These are phyloP conservation scores for Lyophyllum shimeji DNA, from an alignment of 768 basidiomycete genomes.

Conservation along the genomic window DNA sequence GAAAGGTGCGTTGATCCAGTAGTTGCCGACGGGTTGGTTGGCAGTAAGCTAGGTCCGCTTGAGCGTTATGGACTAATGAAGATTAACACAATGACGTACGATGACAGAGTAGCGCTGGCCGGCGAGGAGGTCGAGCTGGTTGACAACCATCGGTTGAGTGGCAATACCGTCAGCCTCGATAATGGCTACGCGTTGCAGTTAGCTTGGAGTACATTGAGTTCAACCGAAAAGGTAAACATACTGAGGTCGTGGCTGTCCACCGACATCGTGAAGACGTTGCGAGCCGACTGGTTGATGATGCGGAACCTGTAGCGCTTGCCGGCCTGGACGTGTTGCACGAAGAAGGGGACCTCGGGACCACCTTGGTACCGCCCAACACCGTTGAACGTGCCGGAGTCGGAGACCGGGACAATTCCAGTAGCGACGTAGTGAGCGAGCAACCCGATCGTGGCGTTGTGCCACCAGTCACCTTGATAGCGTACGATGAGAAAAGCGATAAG, in stretches of 20 bases:
- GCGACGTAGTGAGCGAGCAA: slow-evolving; percentile 28
- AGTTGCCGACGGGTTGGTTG: slow-evolving; percentile 40
- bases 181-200: slow-evolving; percentile 17
- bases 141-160: slow-evolving; percentile 24
- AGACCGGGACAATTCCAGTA: slow-evolving; percentile 28
- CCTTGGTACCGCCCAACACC: slow-evolving; percentile 40
- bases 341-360: slow-evolving; percentile 37
- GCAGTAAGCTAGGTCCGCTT: slow-evolving; percentile 23
- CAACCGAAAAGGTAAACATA: background rate
- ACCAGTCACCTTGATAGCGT: slow-evolving; percentile 44
- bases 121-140: slow-evolving; percentile 37
- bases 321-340: slow-evolving; percentile 38
- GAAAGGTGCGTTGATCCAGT: slow-evolving; percentile 37
- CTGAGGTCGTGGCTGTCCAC: slow-evolving; percentile 32
- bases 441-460: slow-evolving; percentile 23
- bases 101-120: slow-evolving; percentile 45
- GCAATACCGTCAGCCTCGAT: slow-evolving; percentile 36
- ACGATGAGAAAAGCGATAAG: slow-evolving; percentile 19
- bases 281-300: slow-evolving; percentile 47
- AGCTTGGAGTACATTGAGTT: background rate
- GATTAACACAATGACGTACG: slow-evolving; percentile 18
- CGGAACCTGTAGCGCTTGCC: slow-evolving; percentile 54
- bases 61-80: background rate
- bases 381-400: slow-evolving; percentile 45
- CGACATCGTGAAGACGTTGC: slow-evolving; percentile 38